Evolutionary conservation across 1,284 basidiomycete genomes (phyloP), one percentile per base, ranked within the genome.

Genomic region (Nidula niveotomentosa): DNA sequence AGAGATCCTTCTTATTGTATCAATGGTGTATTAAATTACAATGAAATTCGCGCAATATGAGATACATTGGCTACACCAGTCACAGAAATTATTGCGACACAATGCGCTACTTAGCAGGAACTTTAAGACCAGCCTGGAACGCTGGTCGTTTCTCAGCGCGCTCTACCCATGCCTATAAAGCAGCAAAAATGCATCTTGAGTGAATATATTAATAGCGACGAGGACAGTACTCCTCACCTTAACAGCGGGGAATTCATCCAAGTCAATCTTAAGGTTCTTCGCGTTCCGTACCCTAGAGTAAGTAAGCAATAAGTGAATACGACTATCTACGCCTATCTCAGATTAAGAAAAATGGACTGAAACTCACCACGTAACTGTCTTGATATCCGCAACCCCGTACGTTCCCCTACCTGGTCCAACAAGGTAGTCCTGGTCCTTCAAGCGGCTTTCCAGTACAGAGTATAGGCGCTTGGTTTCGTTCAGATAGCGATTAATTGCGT

Each of bases 401-500:
- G 80, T 83, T 4, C 87, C 88, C 50, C 76, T 72, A 0, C 83
- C 86, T 35, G 83, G 72, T 9, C 91, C 91, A 9, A 83, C 88
- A 34, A 94, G 81, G 69, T 78, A 94, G 53, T 88, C 82, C 23
- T 84, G 80, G 52, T 77, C 77, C 34, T 73, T 67, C 1, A 95
- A 79, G 17, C 85, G 84, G 54, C 82, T 81, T 60, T 94, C 86
- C 53, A 94, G 79, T 7, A 94, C 91, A 41, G 80, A 74, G 65
- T 89, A 92, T 4, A 94, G 78, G 34, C 92, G 82, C 66, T 85
- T 85, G 3, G 89, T 89, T 75, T 94, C 93, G 36, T 88, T 80
- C 30, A 80, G 60, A 71, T 91, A 94, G 49, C 90, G 81, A 84
- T 71, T 30, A 10, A 43, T 35, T 58, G 8, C 57, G 52, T 33